phyloP scores from a whole-genome alignment of 2,329 filamentous ascomycete species.

The Trichoderma brevicompactum region DNA sequence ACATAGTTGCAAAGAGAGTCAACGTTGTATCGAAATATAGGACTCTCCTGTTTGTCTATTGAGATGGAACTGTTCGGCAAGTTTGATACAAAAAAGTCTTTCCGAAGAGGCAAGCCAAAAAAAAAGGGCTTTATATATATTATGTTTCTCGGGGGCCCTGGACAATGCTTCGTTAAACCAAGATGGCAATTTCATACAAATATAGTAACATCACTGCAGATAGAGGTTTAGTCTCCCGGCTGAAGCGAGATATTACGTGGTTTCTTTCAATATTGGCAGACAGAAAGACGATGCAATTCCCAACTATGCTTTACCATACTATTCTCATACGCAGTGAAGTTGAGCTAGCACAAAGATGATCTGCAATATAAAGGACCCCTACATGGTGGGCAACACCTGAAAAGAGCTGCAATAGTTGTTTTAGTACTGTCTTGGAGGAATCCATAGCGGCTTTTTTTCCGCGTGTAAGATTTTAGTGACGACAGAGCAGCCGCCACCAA shows the following conservation, averaged over 20 bases:
- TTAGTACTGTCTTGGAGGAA: not conserved
- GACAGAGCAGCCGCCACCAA: not conserved
- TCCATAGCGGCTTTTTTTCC: not conserved
- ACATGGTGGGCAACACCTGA: not conserved
- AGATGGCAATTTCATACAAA: not conserved
- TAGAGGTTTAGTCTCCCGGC: not conserved
- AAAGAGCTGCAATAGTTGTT: no score
- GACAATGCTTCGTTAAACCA: no score
- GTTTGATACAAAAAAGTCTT: not conserved
- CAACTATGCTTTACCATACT: not conserved
- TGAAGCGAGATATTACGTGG: not conserved
- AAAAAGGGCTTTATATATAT: not conserved
- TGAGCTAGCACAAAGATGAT: slow-evolving; percentile 6
- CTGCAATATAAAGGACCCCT: slow-evolving; percentile 3
- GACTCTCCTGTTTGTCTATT: not conserved
- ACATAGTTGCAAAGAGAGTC: not conserved
- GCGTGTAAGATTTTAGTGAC: slow-evolving; percentile 22
- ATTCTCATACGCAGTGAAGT: slow-evolving; percentile 1
- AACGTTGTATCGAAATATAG: not conserved
- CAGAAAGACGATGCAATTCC: slow-evolving; percentile 4
- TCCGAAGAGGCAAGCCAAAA: not conserved
- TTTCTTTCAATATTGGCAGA: no score
- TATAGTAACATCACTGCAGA: not conserved
- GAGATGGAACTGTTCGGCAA: not conserved
- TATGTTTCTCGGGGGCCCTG: not conserved